Evolutionary conservation across 352 stramenopile species (phyloP).

Genomic region (Phytophthora aleatoria): DNA sequence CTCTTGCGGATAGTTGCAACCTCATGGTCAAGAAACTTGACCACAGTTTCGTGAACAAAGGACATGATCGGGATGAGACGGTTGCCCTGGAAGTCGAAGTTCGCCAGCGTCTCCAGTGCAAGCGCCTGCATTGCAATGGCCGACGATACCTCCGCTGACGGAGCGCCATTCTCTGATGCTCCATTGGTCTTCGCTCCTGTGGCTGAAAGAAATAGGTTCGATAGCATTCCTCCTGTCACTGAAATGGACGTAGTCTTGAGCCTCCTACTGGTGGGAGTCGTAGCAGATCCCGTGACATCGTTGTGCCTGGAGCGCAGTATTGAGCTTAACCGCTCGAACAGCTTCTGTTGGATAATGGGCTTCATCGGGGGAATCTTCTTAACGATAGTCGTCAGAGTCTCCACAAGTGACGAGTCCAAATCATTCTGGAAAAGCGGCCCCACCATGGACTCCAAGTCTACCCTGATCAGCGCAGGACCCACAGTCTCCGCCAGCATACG

Average conservation of each 20-base stretch:
- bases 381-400: constrained; percentile 84
- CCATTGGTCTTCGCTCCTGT: constrained; percentile 47
- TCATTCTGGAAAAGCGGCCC: constrained; percentile 84
- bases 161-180: constrained; percentile 45
- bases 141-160: constrained; percentile 43
- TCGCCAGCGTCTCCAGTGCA: constrained; percentile 82
- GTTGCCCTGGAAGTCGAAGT: constrained; percentile 88
- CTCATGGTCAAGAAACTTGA: constrained; percentile 89
- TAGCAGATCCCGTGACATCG: constrained; percentile 47
- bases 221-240: constrained; percentile 74
- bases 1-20: constrained; percentile 85
- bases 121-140: constrained; percentile 85
- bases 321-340: constrained; percentile 82
- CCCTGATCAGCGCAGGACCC: constrained; percentile 68
- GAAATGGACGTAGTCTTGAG: constrained; percentile 81
- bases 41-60: constrained; percentile 87
- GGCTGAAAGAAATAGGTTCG: constrained; percentile 68
- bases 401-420: constrained; percentile 77
- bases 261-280: constrained; percentile 63
- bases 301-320: constrained; percentile 67
- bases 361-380: constrained; percentile 85
- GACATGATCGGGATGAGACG: constrained; percentile 88
- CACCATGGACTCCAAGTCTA: constrained; percentile 86
- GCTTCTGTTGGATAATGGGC: constrained; percentile 77
- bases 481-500: constrained; percentile 84